phyloP scores from a whole-genome alignment of 164 flowering plant species.

The Houttuynia cordata region DNA sequence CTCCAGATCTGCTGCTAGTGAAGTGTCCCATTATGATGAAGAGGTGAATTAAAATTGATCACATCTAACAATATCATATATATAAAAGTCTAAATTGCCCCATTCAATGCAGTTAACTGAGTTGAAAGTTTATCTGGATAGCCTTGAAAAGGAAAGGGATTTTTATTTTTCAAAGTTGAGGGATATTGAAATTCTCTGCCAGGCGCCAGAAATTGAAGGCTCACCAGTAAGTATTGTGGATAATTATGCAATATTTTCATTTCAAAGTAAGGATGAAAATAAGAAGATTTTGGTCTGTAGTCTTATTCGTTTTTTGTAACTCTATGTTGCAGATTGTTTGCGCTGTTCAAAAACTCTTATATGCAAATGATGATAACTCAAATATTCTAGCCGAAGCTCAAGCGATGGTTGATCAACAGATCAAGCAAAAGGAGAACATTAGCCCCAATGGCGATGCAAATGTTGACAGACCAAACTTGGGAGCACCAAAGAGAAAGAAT shows the following conservation, averaged over 20 bases:
- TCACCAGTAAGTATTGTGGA: conserved; percentile 33
- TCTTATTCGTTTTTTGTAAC: no score
- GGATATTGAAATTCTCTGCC: conserved; percentile 89
- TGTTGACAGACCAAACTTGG: conserved; percentile 33
- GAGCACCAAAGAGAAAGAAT: conserved; percentile 55
- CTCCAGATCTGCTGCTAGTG: conserved; percentile 43
- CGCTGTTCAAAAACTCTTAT: conserved; percentile 67
- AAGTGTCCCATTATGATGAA: conserved; percentile 55
- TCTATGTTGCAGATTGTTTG: conserved; percentile 44
- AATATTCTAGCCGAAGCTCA: conserved; percentile 75
- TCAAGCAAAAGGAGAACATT: conserved; percentile 21
- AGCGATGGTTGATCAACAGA: conserved; percentile 39
- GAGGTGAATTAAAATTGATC: conserved; percentile 26
- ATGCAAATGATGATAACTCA: conserved; percentile 66
- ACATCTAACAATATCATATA: no score
- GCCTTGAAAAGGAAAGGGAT: conserved; percentile 94
- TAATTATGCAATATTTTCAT: neutral
- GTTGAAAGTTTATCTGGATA: conserved; percentile 78
- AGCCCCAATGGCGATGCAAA: conserved; percentile 43
- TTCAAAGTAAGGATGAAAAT: no score
- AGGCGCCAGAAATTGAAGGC: conserved; percentile 59
- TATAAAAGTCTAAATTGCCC: neutral
- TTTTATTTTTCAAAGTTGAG: conserved; percentile 88
- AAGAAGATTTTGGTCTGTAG: neutral
- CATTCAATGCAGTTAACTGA: conserved; percentile 63